Percentiles rank a stretch among this genome's conserved stretches.
phyloP scores from a whole-genome alignment of 73 alveolate genomes.

The Tetrahymena elliotti region DNA sequence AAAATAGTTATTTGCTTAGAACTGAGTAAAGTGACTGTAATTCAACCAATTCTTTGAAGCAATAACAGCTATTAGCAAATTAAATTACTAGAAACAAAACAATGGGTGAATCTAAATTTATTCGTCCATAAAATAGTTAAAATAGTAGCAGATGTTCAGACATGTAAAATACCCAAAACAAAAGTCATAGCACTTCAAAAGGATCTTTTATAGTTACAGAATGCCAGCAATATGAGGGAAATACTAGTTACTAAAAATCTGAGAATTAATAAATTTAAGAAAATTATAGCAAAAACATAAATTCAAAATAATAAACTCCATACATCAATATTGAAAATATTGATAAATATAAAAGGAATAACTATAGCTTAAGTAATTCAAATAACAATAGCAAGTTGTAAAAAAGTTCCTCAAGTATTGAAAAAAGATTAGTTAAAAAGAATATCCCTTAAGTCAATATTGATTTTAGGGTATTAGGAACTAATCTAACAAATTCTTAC shows the following conservation, averaged over 20 bases:
- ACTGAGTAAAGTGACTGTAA: neutral
- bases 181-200: neutral
- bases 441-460: neutral
- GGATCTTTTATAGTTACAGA: neutral
- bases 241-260: neutral
- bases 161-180: neutral
- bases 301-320: neutral
- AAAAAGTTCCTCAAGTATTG: neutral
- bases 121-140: neutral
- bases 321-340: neutral
- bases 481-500: neutral
- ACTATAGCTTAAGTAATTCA: neutral
- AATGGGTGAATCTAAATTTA: neutral
- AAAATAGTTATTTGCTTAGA: neutral
- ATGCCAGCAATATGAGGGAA: neutral
- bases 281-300: neutral
- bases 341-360: neutral
- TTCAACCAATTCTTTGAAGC: neutral
- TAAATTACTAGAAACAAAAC: neutral
- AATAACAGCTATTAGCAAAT: neutral
- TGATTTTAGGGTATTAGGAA: neutral
- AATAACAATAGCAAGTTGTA: neutral
- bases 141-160: neutral
- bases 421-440: neutral
- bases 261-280: neutral